Evolutionary conservation across 164 flowering plant species (phyloP).

Genomic region (Kingdonia uniflora): DNA sequence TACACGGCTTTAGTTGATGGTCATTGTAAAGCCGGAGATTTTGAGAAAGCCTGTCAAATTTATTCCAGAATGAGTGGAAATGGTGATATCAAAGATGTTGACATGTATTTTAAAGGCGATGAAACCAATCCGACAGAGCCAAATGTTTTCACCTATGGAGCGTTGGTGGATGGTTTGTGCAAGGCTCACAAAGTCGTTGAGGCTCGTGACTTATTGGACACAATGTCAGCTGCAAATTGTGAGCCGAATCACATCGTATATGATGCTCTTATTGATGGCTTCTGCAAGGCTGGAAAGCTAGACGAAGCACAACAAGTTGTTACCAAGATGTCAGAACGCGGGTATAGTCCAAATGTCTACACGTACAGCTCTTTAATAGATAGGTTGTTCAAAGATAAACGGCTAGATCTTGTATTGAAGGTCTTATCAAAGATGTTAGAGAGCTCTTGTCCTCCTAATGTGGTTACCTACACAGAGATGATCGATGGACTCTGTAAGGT

Average conservation of each 20-base stretch:
- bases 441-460: constrained; percentile 73
- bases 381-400: constrained; percentile 68
- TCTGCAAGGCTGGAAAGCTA: constrained; percentile 81
- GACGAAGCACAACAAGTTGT: constrained; percentile 79
- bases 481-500: constrained; percentile 87
- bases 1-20: constrained; percentile 88
- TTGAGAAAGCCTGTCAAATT: constrained; percentile 65
- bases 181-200: constrained; percentile 66
- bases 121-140: constrained; percentile 32
- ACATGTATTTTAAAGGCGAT: constrained; percentile 40
- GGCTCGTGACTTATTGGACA: constrained; percentile 61
- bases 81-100: constrained; percentile 30
- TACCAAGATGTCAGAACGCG: constrained; percentile 59
- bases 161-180: constrained; percentile 87
- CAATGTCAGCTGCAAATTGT: constrained; percentile 55
- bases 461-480: constrained; percentile 79
- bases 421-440: constrained; percentile 87
- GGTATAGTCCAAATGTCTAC: constrained; percentile 53
- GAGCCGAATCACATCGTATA: constrained; percentile 76
- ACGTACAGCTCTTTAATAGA: constrained; percentile 85
- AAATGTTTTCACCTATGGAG: constrained; percentile 83
- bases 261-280: no score
- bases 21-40: constrained; percentile 67
- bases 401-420: constrained; percentile 75
- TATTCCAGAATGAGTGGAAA: constrained; percentile 56